Conservation (phyloP, 306 rosid species). For the Casuarina glauca region DNA sequence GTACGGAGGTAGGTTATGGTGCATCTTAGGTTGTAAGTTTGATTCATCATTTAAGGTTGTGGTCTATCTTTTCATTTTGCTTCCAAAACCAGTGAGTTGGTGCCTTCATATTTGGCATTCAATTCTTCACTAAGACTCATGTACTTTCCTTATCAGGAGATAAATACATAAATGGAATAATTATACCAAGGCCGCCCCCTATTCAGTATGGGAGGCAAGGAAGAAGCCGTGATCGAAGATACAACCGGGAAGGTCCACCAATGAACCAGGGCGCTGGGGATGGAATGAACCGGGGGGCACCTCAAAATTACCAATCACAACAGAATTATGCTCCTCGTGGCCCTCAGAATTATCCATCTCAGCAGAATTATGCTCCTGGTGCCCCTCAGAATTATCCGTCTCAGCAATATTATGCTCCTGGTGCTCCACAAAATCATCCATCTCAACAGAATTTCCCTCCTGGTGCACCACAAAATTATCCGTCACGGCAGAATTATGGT, state of each 20-base stretch:
- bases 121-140: conserved; percentile 5
- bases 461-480: too few relatives aligned
- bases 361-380: too few relatives aligned
- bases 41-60: too few relatives aligned
- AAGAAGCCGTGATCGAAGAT: conserved; percentile 42
- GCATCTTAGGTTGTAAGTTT: too few relatives aligned
- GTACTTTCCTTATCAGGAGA: conserved; percentile 58
- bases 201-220: conserved; percentile 67
- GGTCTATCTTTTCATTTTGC: too few relatives aligned
- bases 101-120: not conserved
- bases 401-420: not conserved
- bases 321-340: conserved; percentile 23
- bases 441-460: too few relatives aligned
- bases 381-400: too few relatives aligned
- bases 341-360: too few relatives aligned
- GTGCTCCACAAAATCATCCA: too few relatives aligned
- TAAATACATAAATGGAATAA: not conserved
- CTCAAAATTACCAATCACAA: conserved; percentile 46
- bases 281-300: conserved; percentile 51
- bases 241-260: conserved; percentile 40
- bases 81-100: too few relatives aligned
- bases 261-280: conserved; percentile 47
- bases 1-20: too few relatives aligned
- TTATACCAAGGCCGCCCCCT: conserved; percentile 39
- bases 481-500: conserved; percentile 41